Conservation (phyloP, 139 green algal species). For the Chlorella sp. region DNA sequence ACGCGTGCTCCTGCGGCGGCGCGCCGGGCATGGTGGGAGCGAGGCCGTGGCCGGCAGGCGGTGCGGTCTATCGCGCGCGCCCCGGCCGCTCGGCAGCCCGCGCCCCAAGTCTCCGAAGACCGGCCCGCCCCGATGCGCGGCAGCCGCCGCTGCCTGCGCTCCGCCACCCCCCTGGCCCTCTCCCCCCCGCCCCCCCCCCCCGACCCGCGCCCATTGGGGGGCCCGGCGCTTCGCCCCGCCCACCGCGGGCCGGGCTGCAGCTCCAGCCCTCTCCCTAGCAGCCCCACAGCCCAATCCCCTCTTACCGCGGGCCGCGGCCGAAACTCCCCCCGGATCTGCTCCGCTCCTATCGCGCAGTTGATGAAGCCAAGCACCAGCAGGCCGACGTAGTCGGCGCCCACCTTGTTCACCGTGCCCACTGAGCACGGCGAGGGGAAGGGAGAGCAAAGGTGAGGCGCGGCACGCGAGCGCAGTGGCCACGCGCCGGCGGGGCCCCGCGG, state of each 20-base stretch:
- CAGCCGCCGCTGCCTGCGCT: no score
- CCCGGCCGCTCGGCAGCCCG: no score
- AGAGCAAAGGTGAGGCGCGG: not conserved
- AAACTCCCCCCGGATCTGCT: constrained; percentile 49
- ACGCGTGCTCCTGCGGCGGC: constrained; percentile 27
- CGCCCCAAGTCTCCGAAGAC: no score
- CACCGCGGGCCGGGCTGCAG: no score
- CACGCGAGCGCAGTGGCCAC: not conserved
- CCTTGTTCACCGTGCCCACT: constrained; percentile 66
- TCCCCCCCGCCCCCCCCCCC: no score
- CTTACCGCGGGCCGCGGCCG: constrained; percentile 15
- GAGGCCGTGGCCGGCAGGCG: no score
- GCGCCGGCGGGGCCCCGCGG: not conserved
- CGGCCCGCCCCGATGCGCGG: no score
- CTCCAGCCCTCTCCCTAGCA: not conserved
- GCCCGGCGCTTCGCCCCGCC: no score
- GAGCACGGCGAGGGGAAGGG: not conserved
- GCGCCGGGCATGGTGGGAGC: not conserved
- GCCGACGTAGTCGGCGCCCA: constrained; percentile 66
- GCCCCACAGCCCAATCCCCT: not conserved
- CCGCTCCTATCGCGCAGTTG: constrained; percentile 57
- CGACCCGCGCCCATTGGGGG: no score
- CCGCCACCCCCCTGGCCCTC: no score
- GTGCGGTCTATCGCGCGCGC: no score
- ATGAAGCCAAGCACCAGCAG: constrained; percentile 72